Conservation (phyloP, 192 early-diverging fungal genomes). For the Linnemannia exigua region DNA sequence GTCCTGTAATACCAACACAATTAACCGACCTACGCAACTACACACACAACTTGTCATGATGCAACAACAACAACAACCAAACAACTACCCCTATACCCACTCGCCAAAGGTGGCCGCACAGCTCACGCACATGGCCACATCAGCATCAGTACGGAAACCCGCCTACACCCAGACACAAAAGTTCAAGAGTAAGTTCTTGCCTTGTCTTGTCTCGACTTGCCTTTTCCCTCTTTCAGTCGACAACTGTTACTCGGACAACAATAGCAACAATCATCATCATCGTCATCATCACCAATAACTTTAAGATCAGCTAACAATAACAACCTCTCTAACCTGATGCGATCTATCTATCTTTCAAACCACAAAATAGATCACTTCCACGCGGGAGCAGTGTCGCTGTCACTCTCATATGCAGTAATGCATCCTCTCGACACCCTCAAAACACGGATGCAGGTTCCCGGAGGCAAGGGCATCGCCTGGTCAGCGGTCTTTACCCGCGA, state of each 20-base stretch:
- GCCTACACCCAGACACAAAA: constrained; percentile 50
- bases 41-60: constrained; percentile 25
- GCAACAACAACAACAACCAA: constrained; percentile 46
- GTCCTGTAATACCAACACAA: neutral
- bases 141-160: constrained; percentile 27
- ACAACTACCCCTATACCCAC: constrained; percentile 36
- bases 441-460: constrained; percentile 76
- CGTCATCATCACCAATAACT: too few relatives aligned
- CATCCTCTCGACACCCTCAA: constrained; percentile 85
- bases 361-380: constrained; percentile 73
- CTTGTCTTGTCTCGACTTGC: neutral
- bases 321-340: neutral
- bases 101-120: constrained; percentile 24
- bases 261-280: too few relatives aligned
- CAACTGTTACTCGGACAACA: neutral
- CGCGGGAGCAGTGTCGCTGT: constrained; percentile 72
- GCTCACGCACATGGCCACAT: constrained; percentile 9
- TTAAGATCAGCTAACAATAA: neutral
- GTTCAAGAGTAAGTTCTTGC: constrained; percentile 45
- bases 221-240: neutral
- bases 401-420: constrained; percentile 79
- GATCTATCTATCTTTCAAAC: constrained; percentile 5
- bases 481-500: constrained; percentile 66
- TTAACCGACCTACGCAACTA: neutral
- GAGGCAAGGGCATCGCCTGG: constrained; percentile 52